Base-by-base conservation (phyloP, 2,329 filamentous ascomycete species). In the Didymella exigua region DNA sequence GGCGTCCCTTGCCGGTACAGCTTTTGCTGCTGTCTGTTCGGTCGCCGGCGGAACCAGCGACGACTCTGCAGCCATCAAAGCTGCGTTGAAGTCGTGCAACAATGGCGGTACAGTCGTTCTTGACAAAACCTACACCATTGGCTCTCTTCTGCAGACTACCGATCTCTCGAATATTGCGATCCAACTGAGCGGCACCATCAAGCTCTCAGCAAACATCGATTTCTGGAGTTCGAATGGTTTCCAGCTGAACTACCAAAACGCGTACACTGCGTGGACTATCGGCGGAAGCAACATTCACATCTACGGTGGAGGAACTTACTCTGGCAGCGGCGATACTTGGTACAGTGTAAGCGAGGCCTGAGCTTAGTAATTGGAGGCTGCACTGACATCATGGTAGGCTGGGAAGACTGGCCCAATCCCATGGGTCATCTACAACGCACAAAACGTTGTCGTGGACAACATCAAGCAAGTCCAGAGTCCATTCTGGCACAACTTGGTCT, bases 191-290 rank as follows among this genome's bases (percentile, higher is more conserved):
- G 86, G 84, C 16, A 80, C 80, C 19, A 79, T 89, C 18, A 77
- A 82, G 49, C 89, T 90, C 74, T 84, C 82, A 49, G 81, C 86
- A 45, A 84, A 90, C 66, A 86, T 85, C 1, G 80, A 84, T 59
- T 89, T 89, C 72, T 90, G 88, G 88, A 79, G 86, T 58, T 79
- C 78, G 5, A 80, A 88, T 64, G 78, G 81, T 29, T 89, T 89
- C 77, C 81, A 82, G 51, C 84, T 86, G 24, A 77, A 75, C 7
- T 90, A 84, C 74, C 88, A 90, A 63, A 88, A 88, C 58, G 81
- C 83, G 2, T 86, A 84, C 0, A 84, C 84, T 1, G 89, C 89
- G 77, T 89, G 86, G 79, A 81, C 86, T 66, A 79, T 88, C 33
- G 86, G 87, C 36, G 87, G 87, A 26, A 76, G 81, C 19, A 85